Evolutionary conservation across 2,329 filamentous ascomycete genomes (phyloP).

Genomic region (Mycocentrospora acerina): DNA sequence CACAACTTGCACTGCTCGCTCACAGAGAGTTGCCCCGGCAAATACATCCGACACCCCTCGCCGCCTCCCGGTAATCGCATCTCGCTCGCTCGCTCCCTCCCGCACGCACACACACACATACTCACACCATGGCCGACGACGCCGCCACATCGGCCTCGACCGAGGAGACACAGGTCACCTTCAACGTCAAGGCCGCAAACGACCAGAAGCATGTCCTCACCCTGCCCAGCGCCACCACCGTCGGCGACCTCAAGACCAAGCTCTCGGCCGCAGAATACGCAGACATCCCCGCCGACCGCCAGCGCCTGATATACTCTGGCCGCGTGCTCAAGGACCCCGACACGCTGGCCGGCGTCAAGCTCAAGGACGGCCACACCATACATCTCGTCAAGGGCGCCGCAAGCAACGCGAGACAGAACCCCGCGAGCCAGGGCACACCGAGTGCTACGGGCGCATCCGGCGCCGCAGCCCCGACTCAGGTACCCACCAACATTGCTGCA

Average conservation of each 20-base stretch:
- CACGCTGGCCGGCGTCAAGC: slow-evolving; percentile 81
- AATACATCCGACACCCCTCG: too few species aligned
- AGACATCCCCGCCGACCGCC: slow-evolving; percentile 81
- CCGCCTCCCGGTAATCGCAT: too few species aligned
- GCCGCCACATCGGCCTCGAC: slow-evolving; percentile 48
- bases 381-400: slow-evolving; percentile 96
- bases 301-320: slow-evolving; percentile 96
- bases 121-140: slow-evolving; percentile 67
- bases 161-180: slow-evolving; percentile 79
- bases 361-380: slow-evolving; percentile 93
- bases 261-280: slow-evolving; percentile 79
- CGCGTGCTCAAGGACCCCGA: slow-evolving; percentile 96
- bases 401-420: slow-evolving; percentile 71
- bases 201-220: slow-evolving; percentile 84
- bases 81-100: too few species aligned
- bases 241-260: slow-evolving; percentile 86
- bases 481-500: slow-evolving; percentile 76
- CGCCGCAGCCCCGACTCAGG: slow-evolving; percentile 58
- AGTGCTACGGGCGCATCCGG: slow-evolving; percentile 35
- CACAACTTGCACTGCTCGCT: too few species aligned
- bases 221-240: slow-evolving; percentile 72
- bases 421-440: slow-evolving; percentile 50
- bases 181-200: slow-evolving; percentile 96
- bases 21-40: too few species aligned
- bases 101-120: too few species aligned